Conservation (phyloP, 1,284 basidiomycete genomes). For the Porodaedalea pini region DNA sequence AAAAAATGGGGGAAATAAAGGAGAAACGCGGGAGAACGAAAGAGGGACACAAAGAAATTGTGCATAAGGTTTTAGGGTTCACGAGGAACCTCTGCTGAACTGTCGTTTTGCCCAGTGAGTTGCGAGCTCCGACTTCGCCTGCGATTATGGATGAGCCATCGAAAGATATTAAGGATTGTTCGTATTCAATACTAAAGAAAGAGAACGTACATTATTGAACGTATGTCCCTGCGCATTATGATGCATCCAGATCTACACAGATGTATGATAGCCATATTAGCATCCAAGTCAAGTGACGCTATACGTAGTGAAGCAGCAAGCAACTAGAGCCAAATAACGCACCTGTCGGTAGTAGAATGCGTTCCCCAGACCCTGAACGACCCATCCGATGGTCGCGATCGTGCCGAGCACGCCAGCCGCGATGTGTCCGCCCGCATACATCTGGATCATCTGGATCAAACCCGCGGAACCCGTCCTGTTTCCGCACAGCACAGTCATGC, state of each 20-base stretch:
- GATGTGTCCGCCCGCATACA: constrained; percentile 60
- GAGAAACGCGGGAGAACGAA: background rate
- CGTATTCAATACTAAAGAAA: too few relatives aligned
- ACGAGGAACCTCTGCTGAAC: constrained; percentile 46
- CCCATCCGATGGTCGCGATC: constrained; percentile 85
- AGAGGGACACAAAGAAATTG: background rate
- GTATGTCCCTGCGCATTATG: constrained; percentile 80
- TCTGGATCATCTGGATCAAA: constrained; percentile 87
- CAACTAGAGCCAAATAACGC: constrained; percentile 23
- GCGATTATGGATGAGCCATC: constrained; percentile 21
- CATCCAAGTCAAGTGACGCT: background rate
- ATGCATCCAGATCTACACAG: constrained; percentile 75
- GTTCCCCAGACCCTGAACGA: constrained; percentile 78
- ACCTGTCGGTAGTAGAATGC: constrained; percentile 82
- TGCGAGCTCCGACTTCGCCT: constrained; percentile 86
- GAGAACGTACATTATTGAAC: constrained; percentile 64
- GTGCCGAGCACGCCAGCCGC: constrained; percentile 76
- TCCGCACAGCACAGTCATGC: constrained; percentile 30
- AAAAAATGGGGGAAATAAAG: background rate
- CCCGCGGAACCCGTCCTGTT: constrained; percentile 88
- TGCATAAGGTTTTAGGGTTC: background rate
- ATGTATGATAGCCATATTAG: constrained; percentile 13
- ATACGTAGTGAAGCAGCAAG: too few relatives aligned
- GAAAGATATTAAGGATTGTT: constrained; percentile 4
- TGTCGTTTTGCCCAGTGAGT: constrained; percentile 85